These are phyloP conservation scores for Lactuca sativa DNA, from an alignment of 129 eudicot genomes.

Conservation along the genomic window DNA sequence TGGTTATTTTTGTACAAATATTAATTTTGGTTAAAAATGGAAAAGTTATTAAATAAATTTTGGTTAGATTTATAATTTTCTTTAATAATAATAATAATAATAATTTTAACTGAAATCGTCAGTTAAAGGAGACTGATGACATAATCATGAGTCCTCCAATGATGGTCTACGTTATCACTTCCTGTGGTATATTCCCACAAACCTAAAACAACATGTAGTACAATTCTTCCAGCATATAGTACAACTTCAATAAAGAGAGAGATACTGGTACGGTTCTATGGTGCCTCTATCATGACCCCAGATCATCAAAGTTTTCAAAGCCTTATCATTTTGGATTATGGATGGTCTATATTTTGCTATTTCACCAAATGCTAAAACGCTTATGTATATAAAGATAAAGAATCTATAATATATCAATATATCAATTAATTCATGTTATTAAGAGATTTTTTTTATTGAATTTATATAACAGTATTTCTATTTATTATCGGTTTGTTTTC, in stretches of 20 bases:
- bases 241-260: neutral
- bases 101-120: too few relatives aligned
- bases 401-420: too few relatives aligned
- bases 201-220: neutral
- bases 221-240: slow-evolving; percentile 4
- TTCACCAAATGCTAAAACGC: neutral
- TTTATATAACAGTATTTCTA: too few relatives aligned
- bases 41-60: too few relatives aligned
- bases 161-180: slow-evolving; percentile 14
- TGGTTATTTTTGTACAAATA: too few relatives aligned
- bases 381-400: too few relatives aligned
- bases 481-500: too few relatives aligned
- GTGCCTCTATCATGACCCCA: slow-evolving; percentile 8
- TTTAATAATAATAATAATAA: too few relatives aligned
- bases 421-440: too few relatives aligned
- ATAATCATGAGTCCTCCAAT: slow-evolving; percentile 14
- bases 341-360: neutral
- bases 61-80: too few relatives aligned
- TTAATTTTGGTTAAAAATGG: too few relatives aligned
- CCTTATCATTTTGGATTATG: slow-evolving; percentile 4
- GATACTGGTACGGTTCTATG: neutral
- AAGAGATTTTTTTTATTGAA: too few relatives aligned
- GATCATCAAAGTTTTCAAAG: slow-evolving; percentile 1
- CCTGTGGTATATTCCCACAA: slow-evolving; percentile 7
- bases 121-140: neutral